Evolutionary conservation across 371 early-diverging fungal species (phyloP).

Genomic region (Mucor lusitanicus): DNA sequence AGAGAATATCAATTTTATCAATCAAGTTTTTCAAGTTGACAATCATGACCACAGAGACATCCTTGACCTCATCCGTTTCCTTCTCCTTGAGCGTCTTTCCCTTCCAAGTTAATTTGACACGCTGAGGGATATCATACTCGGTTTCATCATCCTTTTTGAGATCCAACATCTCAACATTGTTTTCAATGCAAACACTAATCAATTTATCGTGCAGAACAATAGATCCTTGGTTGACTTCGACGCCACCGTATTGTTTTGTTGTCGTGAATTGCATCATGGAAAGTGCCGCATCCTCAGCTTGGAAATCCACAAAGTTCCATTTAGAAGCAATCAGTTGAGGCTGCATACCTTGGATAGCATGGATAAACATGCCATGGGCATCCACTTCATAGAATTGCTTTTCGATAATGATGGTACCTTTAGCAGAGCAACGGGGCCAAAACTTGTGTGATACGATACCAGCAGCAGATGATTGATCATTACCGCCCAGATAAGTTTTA

Average conservation of each 20-base stretch:
- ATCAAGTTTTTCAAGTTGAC: slow-evolving; percentile 63
- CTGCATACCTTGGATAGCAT: slow-evolving; percentile 83
- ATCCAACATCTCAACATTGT: slow-evolving; percentile 58
- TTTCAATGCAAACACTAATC: slow-evolving; percentile 75
- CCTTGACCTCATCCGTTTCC: slow-evolving; percentile 54
- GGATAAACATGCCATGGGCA: slow-evolving; percentile 80
- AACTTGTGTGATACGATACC: slow-evolving; percentile 79
- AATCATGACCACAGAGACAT: slow-evolving; percentile 62
- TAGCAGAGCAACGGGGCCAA: slow-evolving; percentile 77
- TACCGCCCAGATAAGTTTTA: slow-evolving; percentile 71
- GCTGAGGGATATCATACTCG: slow-evolving; percentile 80
- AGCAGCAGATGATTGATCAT: slow-evolving; percentile 41
- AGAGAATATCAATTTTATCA: slow-evolving; percentile 84
- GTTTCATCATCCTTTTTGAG: slow-evolving; percentile 66
- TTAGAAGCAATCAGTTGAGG: slow-evolving; percentile 85
- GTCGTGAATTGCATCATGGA: slow-evolving; percentile 84
- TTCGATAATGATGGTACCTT: slow-evolving; percentile 73
- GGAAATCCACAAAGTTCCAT: slow-evolving; percentile 84
- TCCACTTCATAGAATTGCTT: slow-evolving; percentile 64
- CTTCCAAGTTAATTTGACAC: slow-evolving; percentile 67
- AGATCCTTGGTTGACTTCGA: slow-evolving; percentile 75
- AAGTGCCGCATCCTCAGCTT: slow-evolving; percentile 60
- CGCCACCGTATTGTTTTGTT: slow-evolving; percentile 72
- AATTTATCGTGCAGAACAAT: slow-evolving; percentile 69
- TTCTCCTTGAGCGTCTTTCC: slow-evolving; percentile 70